Conservation (phyloP, 495 filamentous ascomycete species). For the Annulohypoxylon bovei region DNA sequence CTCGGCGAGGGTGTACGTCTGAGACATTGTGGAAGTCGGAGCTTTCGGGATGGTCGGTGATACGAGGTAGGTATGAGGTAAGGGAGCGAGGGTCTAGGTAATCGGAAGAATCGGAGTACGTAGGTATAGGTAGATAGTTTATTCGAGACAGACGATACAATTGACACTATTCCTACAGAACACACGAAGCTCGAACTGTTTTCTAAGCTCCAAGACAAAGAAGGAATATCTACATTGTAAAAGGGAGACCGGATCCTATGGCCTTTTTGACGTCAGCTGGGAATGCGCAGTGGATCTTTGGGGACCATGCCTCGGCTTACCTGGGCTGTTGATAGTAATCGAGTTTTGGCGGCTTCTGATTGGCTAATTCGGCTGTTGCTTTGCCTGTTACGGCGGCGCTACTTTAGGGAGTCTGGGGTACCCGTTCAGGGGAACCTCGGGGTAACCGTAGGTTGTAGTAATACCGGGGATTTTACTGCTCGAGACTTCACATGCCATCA, state of each 20-base stretch:
- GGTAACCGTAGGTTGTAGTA: slow-evolving; percentile 2
- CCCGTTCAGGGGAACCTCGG: neutral
- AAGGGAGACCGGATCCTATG: neutral
- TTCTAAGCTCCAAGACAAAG: slow-evolving; percentile 2
- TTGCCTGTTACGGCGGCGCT: neutral
- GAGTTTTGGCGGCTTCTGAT: slow-evolving; percentile 22
- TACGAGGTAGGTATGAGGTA: neutral
- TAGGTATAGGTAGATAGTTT: no score
- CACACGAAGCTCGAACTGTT: neutral
- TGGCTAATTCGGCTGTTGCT: slow-evolving; percentile 13
- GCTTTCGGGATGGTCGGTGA: neutral
- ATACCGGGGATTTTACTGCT: neutral
- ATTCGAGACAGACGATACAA: neutral
- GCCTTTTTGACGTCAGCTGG: slow-evolving; percentile 19
- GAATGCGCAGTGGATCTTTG: slow-evolving; percentile 1
- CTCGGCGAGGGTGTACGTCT: slow-evolving; percentile 74
- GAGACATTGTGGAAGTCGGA: slow-evolving; percentile 38
- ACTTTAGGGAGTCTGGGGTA: neutral
- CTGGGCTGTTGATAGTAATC: slow-evolving; percentile 24
- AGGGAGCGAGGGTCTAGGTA: neutral
- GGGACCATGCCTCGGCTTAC: slow-evolving; percentile 35
- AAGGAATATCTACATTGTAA: neutral
- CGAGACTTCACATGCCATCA: neutral
- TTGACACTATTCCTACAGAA: slow-evolving; percentile 4
- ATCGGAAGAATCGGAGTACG: neutral